Conservation (phyloP, 257 asterid genomes). For the Solanum acaule region DNA sequence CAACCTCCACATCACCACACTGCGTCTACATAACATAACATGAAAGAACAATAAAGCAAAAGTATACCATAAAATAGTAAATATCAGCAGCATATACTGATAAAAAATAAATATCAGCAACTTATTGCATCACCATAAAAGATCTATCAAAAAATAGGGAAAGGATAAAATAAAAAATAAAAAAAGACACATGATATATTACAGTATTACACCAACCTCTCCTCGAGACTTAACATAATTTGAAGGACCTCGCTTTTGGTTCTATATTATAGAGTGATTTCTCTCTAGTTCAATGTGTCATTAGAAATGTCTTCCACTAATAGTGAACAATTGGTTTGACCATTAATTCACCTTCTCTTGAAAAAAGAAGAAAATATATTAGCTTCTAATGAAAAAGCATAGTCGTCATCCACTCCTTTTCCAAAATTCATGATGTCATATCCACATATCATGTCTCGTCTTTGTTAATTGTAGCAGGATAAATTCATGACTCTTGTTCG, state of each 20-base stretch:
- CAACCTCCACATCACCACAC: slow-evolving; percentile 84
- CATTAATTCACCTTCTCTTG: not conserved
- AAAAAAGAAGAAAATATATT: not conserved
- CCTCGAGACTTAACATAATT: not conserved
- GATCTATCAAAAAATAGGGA: not conserved
- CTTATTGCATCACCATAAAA: not conserved
- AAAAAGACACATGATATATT: not conserved
- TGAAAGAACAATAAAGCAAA: not conserved
- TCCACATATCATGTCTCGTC: not conserved
- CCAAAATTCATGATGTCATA: not conserved
- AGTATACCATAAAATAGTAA: not conserved
- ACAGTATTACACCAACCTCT: not conserved
- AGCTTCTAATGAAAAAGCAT: not conserved
- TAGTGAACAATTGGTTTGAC: not conserved
- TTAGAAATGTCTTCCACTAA: not conserved
- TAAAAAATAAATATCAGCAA: not conserved
- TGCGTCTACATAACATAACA: slow-evolving; percentile 48
- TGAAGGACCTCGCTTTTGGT: not conserved
- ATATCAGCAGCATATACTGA: not conserved
- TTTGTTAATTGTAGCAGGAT: too few species aligned
- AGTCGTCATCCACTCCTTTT: not conserved
- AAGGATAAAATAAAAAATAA: too few species aligned
- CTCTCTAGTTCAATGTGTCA: not conserved
- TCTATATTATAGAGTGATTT: not conserved
- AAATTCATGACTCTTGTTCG: too few species aligned